phyloP scores from a whole-genome alignment of 345 rosid species.

The Melastoma malabathricum region DNA sequence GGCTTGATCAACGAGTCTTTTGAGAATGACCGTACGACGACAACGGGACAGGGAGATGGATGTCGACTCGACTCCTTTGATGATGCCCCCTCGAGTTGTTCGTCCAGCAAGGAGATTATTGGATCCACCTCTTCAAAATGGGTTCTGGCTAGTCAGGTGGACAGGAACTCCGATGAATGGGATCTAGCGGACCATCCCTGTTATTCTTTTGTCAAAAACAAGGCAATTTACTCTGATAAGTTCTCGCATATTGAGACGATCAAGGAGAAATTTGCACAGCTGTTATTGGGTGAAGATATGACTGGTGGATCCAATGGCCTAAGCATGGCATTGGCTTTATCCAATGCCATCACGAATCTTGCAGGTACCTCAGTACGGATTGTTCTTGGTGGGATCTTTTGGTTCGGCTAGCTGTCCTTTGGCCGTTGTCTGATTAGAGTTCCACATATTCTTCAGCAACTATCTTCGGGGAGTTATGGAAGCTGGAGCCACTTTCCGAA shows the following conservation, averaged over 20 bases:
- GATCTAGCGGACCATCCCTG: slow-evolving; percentile 26
- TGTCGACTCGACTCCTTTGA: slow-evolving; percentile 62
- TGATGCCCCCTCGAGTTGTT: slow-evolving; percentile 75
- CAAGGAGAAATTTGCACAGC: slow-evolving; percentile 77
- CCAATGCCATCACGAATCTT: slow-evolving; percentile 76
- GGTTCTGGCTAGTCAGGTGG: slow-evolving; percentile 43
- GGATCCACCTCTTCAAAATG: slow-evolving; percentile 86
- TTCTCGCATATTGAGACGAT: slow-evolving; percentile 54
- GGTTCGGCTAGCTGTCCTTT: too few relatives aligned
- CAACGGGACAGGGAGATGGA: slow-evolving; percentile 51
- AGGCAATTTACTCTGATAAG: slow-evolving; percentile 22
- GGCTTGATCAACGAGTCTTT: slow-evolving; percentile 68
- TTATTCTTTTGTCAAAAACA: slow-evolving; percentile 40
- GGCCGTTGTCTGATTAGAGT: too few relatives aligned
- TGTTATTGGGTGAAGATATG: slow-evolving; percentile 69
- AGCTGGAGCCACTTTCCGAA: slow-evolving; percentile 69
- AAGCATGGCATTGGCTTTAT: slow-evolving; percentile 62
- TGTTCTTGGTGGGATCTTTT: too few relatives aligned
- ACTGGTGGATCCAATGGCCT: slow-evolving; percentile 70
- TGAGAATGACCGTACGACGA: slow-evolving; percentile 68
- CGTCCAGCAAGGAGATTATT: slow-evolving; percentile 78
- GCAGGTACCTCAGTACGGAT: slow-evolving; percentile 33
- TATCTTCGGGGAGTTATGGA: slow-evolving; percentile 89
- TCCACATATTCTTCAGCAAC: slow-evolving; percentile 35
- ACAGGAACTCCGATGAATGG: slow-evolving; percentile 39